Base-by-base conservation (phyloP, 2,329 filamentous ascomycete species). In the Westerdykella ornata region DNA sequence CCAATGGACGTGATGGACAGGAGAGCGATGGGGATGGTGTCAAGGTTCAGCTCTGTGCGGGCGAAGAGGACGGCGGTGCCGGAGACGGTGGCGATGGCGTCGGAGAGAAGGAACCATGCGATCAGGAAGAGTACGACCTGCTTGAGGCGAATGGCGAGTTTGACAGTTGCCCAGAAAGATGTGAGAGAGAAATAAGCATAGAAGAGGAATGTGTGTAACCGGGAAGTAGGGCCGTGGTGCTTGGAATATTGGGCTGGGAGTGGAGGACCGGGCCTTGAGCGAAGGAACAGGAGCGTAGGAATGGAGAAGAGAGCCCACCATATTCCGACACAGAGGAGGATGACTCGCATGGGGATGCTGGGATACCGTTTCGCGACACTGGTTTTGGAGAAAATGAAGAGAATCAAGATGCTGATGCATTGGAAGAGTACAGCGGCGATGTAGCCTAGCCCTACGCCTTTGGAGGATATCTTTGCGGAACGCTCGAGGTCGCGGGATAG, bases 61-160 rank as follows among this genome's bases (percentile, higher is more conserved):
- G 88, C 90, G 60, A 94, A 96, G 8, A 97, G 73, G 19, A 96
- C 87, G 1, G 90, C 89, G 0, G 89, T 95, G n/a, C 87, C 89
- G 17, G 86, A 90, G 1, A 94, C 88, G 0, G 90, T 96, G 2
- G 90, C 90, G 45, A 96, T 85, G 17, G 87, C 87, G 57, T 97
- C 90, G 2, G 87, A 94, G 2, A 96, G 75, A 12, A 96, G 74
- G 59, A 97, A 95, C 90, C 90, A 97, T 5, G 85, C 85, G 3
- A 76, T 75, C 8, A 96, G 75, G 59, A 89, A 90, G 4, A 88
- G 68, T 35, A 82, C 69, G n/a, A 85, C 81, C 53, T 90, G 85
- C 4, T 77, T 66, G 2, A 89, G 73, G 12, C 77, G 75, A 13
- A 80, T 68, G 1, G 88, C 88, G 29, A 85, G 75, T 52, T 79